Conservation (phyloP, 2,329 filamentous ascomycete species). For the Madurella mycetomatis region DNA sequence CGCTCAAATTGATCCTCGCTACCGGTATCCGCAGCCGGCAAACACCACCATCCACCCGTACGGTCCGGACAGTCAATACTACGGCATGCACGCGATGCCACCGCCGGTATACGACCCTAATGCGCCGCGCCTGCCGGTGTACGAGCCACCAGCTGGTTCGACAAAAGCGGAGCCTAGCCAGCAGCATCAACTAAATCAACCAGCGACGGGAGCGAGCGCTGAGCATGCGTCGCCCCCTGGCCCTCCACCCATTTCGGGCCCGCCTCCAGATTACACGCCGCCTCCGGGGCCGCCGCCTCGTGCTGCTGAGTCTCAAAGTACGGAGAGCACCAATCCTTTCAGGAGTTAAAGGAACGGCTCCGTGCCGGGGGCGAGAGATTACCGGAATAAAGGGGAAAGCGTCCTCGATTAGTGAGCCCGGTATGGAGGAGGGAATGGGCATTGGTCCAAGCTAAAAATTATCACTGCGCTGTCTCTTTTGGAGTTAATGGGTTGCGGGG, state of each 20-base stretch:
- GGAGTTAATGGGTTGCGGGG: not conserved
- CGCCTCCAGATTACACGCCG: constrained; percentile 3
- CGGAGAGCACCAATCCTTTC: constrained; percentile 22
- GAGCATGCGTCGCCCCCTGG: constrained; percentile 41
- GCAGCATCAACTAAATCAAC: constrained; percentile 30
- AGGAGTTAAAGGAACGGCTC: constrained; percentile 14
- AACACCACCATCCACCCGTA: constrained; percentile 37
- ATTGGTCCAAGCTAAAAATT: not conserved
- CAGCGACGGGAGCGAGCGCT: constrained; percentile 19
- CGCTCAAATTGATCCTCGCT: constrained; percentile 46
- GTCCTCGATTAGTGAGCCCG: constrained; percentile 2
- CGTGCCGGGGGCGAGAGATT: not conserved
- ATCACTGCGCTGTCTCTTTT: not conserved
- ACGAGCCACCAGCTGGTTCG: constrained; percentile 41
- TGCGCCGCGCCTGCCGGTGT: constrained; percentile 48
- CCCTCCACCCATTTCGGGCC: not conserved
- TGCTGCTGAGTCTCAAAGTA: constrained; percentile 22
- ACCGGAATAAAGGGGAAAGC: not conserved
- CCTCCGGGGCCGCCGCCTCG: constrained; percentile 14
- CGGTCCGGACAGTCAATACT: constrained; percentile 32
- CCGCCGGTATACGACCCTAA: constrained; percentile 57
- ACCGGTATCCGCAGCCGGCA: constrained; percentile 39
- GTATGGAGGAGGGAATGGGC: not conserved
- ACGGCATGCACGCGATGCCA: constrained; percentile 51
- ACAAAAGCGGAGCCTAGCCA: constrained; percentile 53